These are phyloP conservation scores for Otatea glauca DNA, from an alignment of 176 grass and related monocot species.

Conservation along the genomic window DNA sequence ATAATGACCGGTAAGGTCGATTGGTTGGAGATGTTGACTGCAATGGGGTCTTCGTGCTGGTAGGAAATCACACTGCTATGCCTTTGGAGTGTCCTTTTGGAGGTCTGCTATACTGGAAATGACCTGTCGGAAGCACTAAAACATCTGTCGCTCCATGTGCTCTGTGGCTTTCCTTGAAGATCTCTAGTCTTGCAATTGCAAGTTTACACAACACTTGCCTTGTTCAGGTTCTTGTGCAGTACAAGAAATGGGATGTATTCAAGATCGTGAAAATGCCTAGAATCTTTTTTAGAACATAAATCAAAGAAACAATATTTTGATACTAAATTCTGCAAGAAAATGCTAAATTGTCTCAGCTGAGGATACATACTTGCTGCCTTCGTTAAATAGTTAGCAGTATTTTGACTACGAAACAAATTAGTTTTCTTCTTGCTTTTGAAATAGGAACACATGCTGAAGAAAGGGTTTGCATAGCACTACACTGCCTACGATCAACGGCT, in stretches of 20 bases:
- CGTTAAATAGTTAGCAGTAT: not conserved
- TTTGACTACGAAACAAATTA: not conserved
- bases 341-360: not conserved
- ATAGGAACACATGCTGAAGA: conserved; percentile 84
- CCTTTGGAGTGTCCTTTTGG: not conserved
- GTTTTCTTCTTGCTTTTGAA: not conserved
- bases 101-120: not conserved
- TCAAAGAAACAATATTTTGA: not conserved
- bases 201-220: not conserved
- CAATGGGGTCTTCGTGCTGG: conserved; percentile 69
- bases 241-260: not conserved
- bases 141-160: not conserved
- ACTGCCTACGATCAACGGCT: conserved; percentile 59
- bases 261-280: not conserved
- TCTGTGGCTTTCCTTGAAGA: not conserved
- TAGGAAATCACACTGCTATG: conserved; percentile 37
- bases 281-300: not conserved
- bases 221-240: not conserved
- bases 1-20: conserved; percentile 63
- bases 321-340: not conserved
- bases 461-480: conserved; percentile 87
- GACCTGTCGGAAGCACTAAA: not conserved
- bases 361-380: not conserved
- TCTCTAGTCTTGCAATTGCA: not conserved
- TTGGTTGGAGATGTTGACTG: conserved; percentile 77